phyloP scores from a whole-genome alignment of 1,284 basidiomycete species.

The Cystobasidium slooffiae region DNA sequence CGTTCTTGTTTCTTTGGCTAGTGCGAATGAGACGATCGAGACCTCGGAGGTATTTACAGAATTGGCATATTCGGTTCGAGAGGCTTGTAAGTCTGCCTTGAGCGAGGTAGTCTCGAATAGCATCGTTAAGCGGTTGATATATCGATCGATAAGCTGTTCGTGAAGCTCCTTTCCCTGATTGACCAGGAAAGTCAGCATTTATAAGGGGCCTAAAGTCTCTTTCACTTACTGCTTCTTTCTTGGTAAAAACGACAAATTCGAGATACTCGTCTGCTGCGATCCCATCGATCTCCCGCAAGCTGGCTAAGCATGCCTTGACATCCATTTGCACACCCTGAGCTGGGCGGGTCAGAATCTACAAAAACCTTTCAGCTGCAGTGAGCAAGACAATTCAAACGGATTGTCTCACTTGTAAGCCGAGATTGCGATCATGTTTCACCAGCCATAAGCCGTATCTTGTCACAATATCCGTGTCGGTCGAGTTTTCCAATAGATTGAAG shows the following conservation, averaged over 20 bases:
- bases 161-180: conserved; percentile 40
- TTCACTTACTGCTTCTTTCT: neutral
- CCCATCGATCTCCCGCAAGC: conserved; percentile 56
- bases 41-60: conserved; percentile 11
- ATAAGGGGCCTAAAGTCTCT: neutral
- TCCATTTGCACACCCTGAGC: conserved; percentile 61
- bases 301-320: conserved; percentile 56
- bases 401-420: conserved; percentile 70
- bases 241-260: conserved; percentile 60
- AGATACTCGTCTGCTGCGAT: conserved; percentile 71
- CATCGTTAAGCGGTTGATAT: conserved; percentile 40
- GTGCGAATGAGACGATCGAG: conserved; percentile 20
- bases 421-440: conserved; percentile 68
- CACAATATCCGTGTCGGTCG: conserved; percentile 66
- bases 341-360: conserved; percentile 64
- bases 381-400: neutral
- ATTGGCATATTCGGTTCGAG: conserved; percentile 23
- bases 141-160: conserved; percentile 48
- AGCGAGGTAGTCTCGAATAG: conserved; percentile 56
- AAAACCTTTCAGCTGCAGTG: neutral
- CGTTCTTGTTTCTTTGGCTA: conserved; percentile 1
- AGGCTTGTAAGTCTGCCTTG: conserved; percentile 38
- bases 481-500: conserved; percentile 66
- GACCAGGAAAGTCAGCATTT: neutral
- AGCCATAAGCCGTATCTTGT: conserved; percentile 82